phyloP scores from a whole-genome alignment of 148 eudicot genomes.

The Agrostemma githago region DNA sequence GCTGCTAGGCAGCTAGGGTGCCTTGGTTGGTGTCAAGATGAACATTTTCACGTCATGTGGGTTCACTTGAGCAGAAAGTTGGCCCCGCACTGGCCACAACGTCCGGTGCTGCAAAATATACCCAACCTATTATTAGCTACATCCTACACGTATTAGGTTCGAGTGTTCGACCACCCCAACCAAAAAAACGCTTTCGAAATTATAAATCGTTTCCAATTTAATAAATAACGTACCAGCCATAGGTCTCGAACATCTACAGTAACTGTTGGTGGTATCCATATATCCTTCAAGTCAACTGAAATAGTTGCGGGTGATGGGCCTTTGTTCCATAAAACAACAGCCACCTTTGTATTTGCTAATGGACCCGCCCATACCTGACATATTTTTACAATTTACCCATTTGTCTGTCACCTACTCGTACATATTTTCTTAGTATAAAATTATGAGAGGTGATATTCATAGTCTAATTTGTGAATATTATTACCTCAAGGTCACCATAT shows the following conservation, averaged over 20 bases:
- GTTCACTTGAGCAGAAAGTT: conserved; percentile 3
- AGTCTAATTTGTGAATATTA: not conserved
- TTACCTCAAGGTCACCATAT: conserved; percentile 22
- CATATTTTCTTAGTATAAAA: too few species aligned
- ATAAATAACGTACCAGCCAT: not conserved
- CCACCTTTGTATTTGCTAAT: conserved; percentile 5
- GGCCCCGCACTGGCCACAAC: not conserved
- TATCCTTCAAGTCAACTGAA: not conserved
- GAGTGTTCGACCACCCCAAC: too few species aligned
- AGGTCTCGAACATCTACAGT: not conserved
- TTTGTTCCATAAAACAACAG: conserved; percentile 4
- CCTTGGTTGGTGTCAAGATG: not conserved
- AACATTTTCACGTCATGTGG: conserved; percentile 10
- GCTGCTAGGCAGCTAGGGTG: not conserved
- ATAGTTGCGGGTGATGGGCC: conserved; percentile 5
- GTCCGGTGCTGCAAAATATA: conserved; percentile 5
- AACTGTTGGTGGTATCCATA: not conserved
- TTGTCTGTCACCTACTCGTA: not conserved
- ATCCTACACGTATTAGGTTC: not conserved
- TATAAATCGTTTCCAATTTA: too few species aligned
- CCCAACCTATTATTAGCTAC: not conserved
- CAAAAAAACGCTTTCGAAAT: too few species aligned
- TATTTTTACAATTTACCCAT: not conserved
- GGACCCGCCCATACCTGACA: conserved; percentile 11
- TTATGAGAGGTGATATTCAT: not conserved